phyloP scores from a whole-genome alignment of 2,329 filamentous ascomycete species.

The Microcyclosporella mali region DNA sequence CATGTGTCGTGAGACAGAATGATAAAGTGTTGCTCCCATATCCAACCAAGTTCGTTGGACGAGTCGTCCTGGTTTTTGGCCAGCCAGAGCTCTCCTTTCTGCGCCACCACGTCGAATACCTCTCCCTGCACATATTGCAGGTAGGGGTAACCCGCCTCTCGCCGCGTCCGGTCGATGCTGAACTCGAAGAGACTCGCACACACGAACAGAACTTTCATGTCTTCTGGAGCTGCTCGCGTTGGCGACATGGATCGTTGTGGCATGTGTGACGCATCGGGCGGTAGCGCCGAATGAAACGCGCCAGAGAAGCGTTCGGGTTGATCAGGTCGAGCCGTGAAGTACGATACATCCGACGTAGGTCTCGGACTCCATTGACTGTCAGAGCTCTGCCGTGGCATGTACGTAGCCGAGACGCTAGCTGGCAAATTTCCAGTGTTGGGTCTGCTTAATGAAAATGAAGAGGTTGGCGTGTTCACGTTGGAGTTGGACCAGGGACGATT shows the following conservation, averaged over 20 bases:
- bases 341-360: conserved; percentile 28
- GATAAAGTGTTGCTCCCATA: conserved; percentile 95
- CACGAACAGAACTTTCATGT: conserved; percentile 65
- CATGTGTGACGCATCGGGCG: conserved; percentile 17
- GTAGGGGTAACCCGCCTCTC: conserved; percentile 92
- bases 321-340: conserved; percentile 25
- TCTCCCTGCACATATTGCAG: conserved; percentile 92
- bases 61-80: conserved; percentile 94
- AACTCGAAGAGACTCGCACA: conserved; percentile 95
- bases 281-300: conserved; percentile 31
- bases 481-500: conserved; percentile 26
- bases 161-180: conserved; percentile 86
- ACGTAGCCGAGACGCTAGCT: conserved; percentile 10
- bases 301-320: conserved; percentile 25
- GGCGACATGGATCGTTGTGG: conserved; percentile 7
- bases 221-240: conserved; percentile 17
- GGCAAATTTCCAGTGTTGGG: conserved; percentile 31
- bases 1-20: conserved; percentile 22
- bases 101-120: conserved; percentile 67
- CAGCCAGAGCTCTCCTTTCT: conserved; percentile 96
- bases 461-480: conserved; percentile 44
- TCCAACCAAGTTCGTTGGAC: conserved; percentile 78
- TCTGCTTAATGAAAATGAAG: conserved; percentile 33
- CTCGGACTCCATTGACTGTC: conserved; percentile 21
- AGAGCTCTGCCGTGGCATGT: conserved; percentile 22